Conservation (phyloP, 208 protist genomes). For the Wallacemonas rigidus region DNA sequence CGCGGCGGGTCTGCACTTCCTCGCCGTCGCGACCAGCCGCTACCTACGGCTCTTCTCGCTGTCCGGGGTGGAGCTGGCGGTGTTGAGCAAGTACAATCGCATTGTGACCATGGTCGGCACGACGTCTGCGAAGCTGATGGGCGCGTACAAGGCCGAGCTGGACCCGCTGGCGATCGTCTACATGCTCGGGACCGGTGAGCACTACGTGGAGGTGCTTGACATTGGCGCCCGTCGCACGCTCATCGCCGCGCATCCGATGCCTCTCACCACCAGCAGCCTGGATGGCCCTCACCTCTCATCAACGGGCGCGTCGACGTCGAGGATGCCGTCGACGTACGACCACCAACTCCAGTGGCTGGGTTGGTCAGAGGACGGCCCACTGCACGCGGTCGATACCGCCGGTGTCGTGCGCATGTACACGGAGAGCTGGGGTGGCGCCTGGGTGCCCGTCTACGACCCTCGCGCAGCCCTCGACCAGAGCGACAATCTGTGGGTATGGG, state of each 20-base stretch:
- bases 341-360: slow-evolving; percentile 89
- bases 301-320: background rate
- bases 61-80: slow-evolving; percentile 80
- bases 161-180: slow-evolving; percentile 77
- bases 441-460: slow-evolving; percentile 84
- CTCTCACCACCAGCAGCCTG: slow-evolving; percentile 44
- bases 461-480: slow-evolving; percentile 37
- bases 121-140: slow-evolving; percentile 64
- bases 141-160: slow-evolving; percentile 56
- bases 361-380: slow-evolving; percentile 86
- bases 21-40: slow-evolving; percentile 75
- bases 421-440: slow-evolving; percentile 74
- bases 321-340: background rate
- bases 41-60: slow-evolving; percentile 85
- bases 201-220: slow-evolving; percentile 74
- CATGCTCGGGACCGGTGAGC: slow-evolving; percentile 44
- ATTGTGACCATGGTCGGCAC: slow-evolving; percentile 86
- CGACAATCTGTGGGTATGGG: slow-evolving; percentile 66
- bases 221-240: slow-evolving; percentile 50
- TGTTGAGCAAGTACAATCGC: slow-evolving; percentile 75
- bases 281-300: too few relatives aligned
- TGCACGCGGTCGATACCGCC: slow-evolving; percentile 80
- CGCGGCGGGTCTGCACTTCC: slow-evolving; percentile 65
- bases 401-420: slow-evolving; percentile 85
- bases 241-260: slow-evolving; percentile 43